These are phyloP conservation scores for Backusella sp. DNA, from an alignment of 192 early-diverging fungal species.

Conservation along the genomic window DNA sequence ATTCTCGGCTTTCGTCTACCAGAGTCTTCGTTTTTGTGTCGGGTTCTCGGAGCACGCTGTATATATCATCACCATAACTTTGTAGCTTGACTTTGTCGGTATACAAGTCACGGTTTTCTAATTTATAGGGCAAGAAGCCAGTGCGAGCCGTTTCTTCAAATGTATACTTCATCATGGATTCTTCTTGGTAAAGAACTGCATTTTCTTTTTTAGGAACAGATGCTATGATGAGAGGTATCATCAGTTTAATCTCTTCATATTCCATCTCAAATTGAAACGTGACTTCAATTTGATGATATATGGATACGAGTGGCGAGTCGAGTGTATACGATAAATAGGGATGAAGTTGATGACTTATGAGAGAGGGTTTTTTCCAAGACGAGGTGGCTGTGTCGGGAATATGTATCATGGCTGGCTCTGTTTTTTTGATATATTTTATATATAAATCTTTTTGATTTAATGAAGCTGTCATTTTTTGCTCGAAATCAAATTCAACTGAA, in stretches of 20 bases:
- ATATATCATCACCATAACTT: background rate
- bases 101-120: background rate
- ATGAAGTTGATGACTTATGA: slow-evolving; percentile 21
- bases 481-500: background rate
- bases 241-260: slow-evolving; percentile 28
- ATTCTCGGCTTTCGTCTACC: background rate
- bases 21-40: background rate
- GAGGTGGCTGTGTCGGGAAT: slow-evolving; percentile 17
- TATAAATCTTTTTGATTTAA: slow-evolving; percentile 5
- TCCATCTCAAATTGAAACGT: slow-evolving; percentile 27
- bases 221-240: slow-evolving; percentile 28
- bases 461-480: background rate
- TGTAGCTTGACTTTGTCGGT: slow-evolving; percentile 1
- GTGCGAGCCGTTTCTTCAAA: slow-evolving; percentile 1
- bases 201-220: slow-evolving; percentile 17
- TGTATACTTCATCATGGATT: slow-evolving; percentile 11
- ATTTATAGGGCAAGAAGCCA: background rate
- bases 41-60: background rate
- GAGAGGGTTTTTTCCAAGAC: slow-evolving; percentile 28
- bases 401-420: slow-evolving; percentile 26
- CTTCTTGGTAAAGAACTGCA: background rate
- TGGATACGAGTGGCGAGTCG: slow-evolving; percentile 30
- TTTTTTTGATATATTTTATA: slow-evolving; percentile 20
- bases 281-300: slow-evolving; percentile 33
- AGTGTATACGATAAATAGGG: slow-evolving; percentile 13